phyloP scores from a whole-genome alignment of 768 basidiomycete species.

The Ramaria rubella region DNA sequence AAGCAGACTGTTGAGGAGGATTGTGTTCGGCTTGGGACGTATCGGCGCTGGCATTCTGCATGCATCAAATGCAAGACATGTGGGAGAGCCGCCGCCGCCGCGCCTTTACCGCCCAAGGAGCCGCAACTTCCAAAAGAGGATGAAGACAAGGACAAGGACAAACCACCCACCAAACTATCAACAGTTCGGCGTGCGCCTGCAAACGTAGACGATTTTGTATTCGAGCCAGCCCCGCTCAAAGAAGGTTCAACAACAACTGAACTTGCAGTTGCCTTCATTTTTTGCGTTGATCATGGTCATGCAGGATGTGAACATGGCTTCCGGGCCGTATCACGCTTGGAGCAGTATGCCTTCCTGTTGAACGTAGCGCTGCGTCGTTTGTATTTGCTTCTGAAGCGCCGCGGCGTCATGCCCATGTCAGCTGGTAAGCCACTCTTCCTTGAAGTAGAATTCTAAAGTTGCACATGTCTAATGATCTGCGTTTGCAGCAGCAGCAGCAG shows the following conservation, averaged over 20 bases:
- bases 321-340: constrained; percentile 85
- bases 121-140: constrained; percentile 28
- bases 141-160: constrained; percentile 4
- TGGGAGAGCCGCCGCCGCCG: constrained; percentile 65
- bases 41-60: constrained; percentile 92
- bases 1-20: constrained; percentile 93
- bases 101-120: constrained; percentile 44
- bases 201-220: constrained; percentile 72
- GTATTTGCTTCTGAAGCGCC: constrained; percentile 79
- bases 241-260: constrained; percentile 54
- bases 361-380: constrained; percentile 92
- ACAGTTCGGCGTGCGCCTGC: constrained; percentile 71
- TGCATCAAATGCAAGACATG: constrained; percentile 85
- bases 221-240: constrained; percentile 55
- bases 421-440: constrained; percentile 47
- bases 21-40: constrained; percentile 91
- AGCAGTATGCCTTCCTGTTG: constrained; percentile 95
- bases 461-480: background rate
- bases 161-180: constrained; percentile 48
- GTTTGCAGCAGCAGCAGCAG: constrained; percentile 22
- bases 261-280: constrained; percentile 36
- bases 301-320: constrained; percentile 67
- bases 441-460: background rate
- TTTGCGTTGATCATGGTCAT: constrained; percentile 74
- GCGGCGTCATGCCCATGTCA: constrained; percentile 81